phyloP scores from a whole-genome alignment of 2,329 filamentous ascomycete genomes.

The Ampelomyces quisqualis region DNA sequence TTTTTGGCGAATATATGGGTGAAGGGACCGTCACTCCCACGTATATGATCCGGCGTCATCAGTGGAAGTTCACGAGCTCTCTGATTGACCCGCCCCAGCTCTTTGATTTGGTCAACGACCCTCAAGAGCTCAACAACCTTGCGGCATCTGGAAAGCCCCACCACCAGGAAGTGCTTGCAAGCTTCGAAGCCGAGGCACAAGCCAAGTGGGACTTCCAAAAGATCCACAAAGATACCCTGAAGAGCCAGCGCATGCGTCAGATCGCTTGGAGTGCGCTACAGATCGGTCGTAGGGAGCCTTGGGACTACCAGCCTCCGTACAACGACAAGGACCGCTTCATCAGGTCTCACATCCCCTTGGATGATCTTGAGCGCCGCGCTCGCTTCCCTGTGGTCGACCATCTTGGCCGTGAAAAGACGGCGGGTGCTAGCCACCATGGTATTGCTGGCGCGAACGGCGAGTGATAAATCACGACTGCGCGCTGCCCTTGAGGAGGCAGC shows the following conservation, averaged over 20 bases:
- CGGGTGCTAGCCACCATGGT: conserved; percentile 37
- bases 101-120: conserved; percentile 75
- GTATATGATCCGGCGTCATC: conserved; percentile 89
- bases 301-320: conserved; percentile 80
- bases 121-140: conserved; percentile 74
- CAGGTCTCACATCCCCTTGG: conserved; percentile 76
- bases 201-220: conserved; percentile 77
- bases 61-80: conserved; percentile 89
- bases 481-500: neutral
- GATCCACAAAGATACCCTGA: conserved; percentile 73
- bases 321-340: conserved; percentile 72
- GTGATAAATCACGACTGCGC: neutral
- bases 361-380: conserved; percentile 75
- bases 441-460: conserved; percentile 40
- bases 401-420: conserved; percentile 43
- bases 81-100: conserved; percentile 81
- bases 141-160: conserved; percentile 47
- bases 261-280: conserved; percentile 79
- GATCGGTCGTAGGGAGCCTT: conserved; percentile 66
- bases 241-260: conserved; percentile 75
- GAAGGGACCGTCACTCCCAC: conserved; percentile 86
- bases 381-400: conserved; percentile 63
- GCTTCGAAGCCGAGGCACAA: conserved; percentile 72
- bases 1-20: conserved; percentile 93
- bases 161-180: conserved; percentile 49